These are phyloP conservation scores for Ogataea pignaliae DNA, from an alignment of 805 yeast genomes.

Conservation along the genomic window DNA sequence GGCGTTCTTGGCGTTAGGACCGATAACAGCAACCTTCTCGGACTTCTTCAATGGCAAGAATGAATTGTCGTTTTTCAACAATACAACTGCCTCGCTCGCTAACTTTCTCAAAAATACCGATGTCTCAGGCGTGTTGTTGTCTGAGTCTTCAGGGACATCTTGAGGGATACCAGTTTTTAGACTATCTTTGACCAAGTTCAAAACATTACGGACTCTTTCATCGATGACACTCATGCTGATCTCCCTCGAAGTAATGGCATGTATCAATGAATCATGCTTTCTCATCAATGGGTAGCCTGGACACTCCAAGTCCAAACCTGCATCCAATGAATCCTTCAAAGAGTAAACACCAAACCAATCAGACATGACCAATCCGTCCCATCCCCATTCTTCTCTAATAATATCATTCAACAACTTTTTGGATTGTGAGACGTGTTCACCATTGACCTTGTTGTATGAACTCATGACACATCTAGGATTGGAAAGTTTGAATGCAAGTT, in stretches of 20 bases:
- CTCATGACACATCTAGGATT: slow-evolving; percentile 59
- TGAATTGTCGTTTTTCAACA: slow-evolving; percentile 48
- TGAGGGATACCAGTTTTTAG: slow-evolving; percentile 39
- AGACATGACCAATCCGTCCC: slow-evolving; percentile 54
- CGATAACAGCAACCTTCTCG: slow-evolving; percentile 48
- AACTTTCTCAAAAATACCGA: slow-evolving; percentile 37
- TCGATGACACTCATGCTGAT: slow-evolving; percentile 34
- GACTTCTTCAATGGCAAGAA: slow-evolving; percentile 43
- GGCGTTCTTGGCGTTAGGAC: slow-evolving; percentile 51
- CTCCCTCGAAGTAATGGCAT: slow-evolving; percentile 33
- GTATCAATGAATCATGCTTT: slow-evolving; percentile 39
- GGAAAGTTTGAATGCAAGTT: slow-evolving; percentile 50
- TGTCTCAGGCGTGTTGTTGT: slow-evolving; percentile 35
- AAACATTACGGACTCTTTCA: slow-evolving; percentile 43
- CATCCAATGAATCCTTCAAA: slow-evolving; percentile 41
- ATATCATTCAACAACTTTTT: slow-evolving; percentile 40
- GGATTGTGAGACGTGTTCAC: slow-evolving; percentile 52
- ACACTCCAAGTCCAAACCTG: slow-evolving; percentile 64
- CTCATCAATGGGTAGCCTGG: slow-evolving; percentile 57
- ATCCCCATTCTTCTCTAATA: slow-evolving; percentile 54
- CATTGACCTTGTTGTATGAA: slow-evolving; percentile 59
- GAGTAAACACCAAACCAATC: slow-evolving; percentile 66
- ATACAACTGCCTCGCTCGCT: slow-evolving; percentile 51
- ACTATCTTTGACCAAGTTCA: slow-evolving; percentile 43
- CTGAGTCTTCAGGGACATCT: slow-evolving; percentile 29